Conservation (phyloP, 805 yeast genomes). For the Isabelozyma pseudorhagii region DNA sequence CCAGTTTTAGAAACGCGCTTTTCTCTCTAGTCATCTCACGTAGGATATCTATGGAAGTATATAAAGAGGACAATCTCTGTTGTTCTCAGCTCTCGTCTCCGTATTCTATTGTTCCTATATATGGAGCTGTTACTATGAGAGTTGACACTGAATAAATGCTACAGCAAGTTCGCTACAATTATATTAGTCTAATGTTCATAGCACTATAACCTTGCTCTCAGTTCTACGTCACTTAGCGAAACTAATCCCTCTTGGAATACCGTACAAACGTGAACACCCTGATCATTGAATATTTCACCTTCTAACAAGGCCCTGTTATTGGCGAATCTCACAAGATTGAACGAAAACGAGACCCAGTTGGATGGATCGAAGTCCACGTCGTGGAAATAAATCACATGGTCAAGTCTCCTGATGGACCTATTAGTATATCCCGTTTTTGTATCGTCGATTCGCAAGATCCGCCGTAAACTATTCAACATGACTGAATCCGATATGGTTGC, state of each 20-base stretch:
- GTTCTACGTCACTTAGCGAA: conserved; percentile 22
- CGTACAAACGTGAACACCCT: conserved; percentile 54
- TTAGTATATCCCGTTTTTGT: conserved; percentile 5
- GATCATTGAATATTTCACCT: conserved; percentile 52
- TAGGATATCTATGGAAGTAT: too few relatives aligned
- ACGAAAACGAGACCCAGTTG: conserved; percentile 51
- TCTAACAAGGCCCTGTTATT: conserved; percentile 53
- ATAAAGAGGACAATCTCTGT: too few relatives aligned
- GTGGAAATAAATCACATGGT: conserved; percentile 67
- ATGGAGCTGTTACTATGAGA: too few relatives aligned
- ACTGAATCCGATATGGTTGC: conserved; percentile 60
- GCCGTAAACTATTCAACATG: conserved; percentile 49
- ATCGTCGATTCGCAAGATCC: conserved; percentile 41
- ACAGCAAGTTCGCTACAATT: too few relatives aligned
- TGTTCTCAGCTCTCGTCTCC: too few relatives aligned
- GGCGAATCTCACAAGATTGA: conserved; percentile 47
- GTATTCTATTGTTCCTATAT: too few relatives aligned
- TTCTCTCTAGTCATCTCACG: too few relatives aligned
- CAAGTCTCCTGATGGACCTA: conserved; percentile 42
- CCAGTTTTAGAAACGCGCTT: too few relatives aligned
- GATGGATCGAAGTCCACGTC: conserved; percentile 46
- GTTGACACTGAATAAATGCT: too few relatives aligned
- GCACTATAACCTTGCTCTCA: conserved; percentile 10
- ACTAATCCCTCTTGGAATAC: conserved; percentile 65
- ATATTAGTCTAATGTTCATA: neutral